A percentile compares a stretch with the other conserved stretches of the same genome.
phyloP scores from a whole-genome alignment of 225 moss, liverwort and hornwort species.

The Anthoceros angustus region DNA sequence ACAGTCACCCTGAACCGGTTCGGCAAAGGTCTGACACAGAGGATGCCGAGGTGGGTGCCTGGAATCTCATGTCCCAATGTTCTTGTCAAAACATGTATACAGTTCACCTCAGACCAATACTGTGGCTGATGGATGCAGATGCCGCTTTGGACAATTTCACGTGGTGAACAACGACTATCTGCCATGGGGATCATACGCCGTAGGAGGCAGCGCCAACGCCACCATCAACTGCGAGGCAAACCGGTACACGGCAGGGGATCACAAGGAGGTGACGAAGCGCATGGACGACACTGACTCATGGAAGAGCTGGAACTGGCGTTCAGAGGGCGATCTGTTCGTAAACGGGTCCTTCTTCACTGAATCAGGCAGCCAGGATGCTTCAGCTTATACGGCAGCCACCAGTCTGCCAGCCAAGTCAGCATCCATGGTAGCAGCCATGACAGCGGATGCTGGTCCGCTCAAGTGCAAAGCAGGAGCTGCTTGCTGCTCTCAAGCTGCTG shows the following conservation, averaged over 20 bases:
- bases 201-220: constrained; percentile 5
- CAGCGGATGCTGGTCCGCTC: constrained; percentile 39
- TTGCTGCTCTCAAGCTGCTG: background rate
- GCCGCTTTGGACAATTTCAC: constrained; percentile 7
- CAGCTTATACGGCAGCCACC: constrained; percentile 34
- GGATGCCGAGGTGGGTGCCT: background rate
- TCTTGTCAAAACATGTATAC: background rate
- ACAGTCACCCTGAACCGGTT: constrained; percentile 1
- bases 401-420: constrained; percentile 34
- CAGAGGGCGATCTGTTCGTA: constrained; percentile 25
- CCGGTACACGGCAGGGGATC: constrained; percentile 13
- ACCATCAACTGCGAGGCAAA: constrained; percentile 7
- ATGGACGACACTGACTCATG: constrained; percentile 34
- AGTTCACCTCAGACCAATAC: background rate
- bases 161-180: constrained; percentile 8
- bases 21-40: background rate
- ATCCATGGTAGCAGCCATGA: constrained; percentile 20
- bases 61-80: too few species aligned
- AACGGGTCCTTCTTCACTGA: constrained; percentile 43
- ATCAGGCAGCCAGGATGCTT: constrained; percentile 29
- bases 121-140: constrained; percentile 3
- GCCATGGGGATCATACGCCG: constrained; percentile 1
- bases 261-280: constrained; percentile 39
- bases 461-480: constrained; percentile 36
- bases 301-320: constrained; percentile 46